phyloP scores from a whole-genome alignment of 805 yeast species.

The Candida adriatica region DNA sequence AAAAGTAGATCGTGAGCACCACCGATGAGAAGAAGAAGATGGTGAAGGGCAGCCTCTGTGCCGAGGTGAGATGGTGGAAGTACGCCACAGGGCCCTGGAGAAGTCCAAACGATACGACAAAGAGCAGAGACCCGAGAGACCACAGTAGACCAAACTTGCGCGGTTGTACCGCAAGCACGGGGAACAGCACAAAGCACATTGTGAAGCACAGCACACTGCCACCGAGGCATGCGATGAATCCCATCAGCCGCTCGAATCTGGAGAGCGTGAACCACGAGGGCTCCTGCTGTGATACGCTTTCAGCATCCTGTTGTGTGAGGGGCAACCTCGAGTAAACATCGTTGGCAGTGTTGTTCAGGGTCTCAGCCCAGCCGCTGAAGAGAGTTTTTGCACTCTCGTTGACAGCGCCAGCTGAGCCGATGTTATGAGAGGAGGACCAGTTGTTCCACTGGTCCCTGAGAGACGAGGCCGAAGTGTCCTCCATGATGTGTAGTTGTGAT shows the following conservation, averaged over 20 bases:
- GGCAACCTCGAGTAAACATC: conserved; percentile 65
- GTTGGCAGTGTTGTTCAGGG: conserved; percentile 35
- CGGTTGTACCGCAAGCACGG: conserved; percentile 84
- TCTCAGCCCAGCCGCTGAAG: conserved; percentile 33
- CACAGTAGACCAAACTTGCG: conserved; percentile 85
- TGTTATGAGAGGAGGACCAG: conserved; percentile 29
- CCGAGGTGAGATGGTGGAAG: conserved; percentile 62
- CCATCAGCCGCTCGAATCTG: conserved; percentile 71
- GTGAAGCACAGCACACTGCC: conserved; percentile 80
- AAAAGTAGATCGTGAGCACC: conserved; percentile 67
- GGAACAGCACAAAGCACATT: conserved; percentile 76
- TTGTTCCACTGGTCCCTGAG: conserved; percentile 33
- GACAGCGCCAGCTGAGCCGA: conserved; percentile 14
- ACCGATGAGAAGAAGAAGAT: conserved; percentile 76
- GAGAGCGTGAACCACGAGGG: conserved; percentile 74
- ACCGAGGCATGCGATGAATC: conserved; percentile 68
- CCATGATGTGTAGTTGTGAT: no score
- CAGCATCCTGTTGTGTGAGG: conserved; percentile 44
- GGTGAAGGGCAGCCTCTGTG: conserved; percentile 74
- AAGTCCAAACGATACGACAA: conserved; percentile 84
- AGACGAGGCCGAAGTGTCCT: conserved; percentile 17
- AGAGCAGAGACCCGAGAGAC: conserved; percentile 86
- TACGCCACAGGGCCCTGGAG: conserved; percentile 90
- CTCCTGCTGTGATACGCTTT: conserved; percentile 39
- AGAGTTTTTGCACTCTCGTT: conserved; percentile 30